These are phyloP conservation scores for Tricholoma bakamatsutake DNA, from an alignment of 768 basidiomycete genomes.

Conservation along the genomic window DNA sequence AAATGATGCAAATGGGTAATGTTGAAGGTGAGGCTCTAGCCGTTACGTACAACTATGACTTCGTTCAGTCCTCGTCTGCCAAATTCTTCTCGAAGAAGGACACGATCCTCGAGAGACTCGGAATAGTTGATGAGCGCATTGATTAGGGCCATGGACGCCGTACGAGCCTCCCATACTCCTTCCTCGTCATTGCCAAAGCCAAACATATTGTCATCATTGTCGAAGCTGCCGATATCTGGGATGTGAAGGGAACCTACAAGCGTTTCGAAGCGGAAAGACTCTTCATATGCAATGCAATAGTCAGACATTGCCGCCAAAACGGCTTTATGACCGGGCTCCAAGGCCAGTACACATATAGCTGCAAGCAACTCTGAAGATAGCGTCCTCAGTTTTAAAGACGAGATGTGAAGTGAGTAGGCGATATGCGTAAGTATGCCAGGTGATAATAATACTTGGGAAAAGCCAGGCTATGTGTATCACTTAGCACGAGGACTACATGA, in stretches of 20 bases:
- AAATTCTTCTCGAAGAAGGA: constrained; percentile 79
- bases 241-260: constrained; percentile 60
- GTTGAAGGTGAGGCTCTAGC: background rate
- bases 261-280: constrained; percentile 75
- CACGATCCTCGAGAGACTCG: constrained; percentile 71
- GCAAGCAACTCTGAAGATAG: constrained; percentile 75
- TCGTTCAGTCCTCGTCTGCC: constrained; percentile 78
- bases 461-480: constrained; percentile 52
- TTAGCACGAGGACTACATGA: constrained; percentile 4
- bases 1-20: background rate
- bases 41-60: constrained; percentile 64
- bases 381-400: constrained; percentile 63
- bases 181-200: constrained; percentile 50
- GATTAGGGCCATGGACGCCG: constrained; percentile 68
- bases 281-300: constrained; percentile 63
- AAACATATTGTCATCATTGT: constrained; percentile 22
- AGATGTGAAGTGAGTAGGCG: constrained; percentile 59
- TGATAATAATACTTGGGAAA: constrained; percentile 56
- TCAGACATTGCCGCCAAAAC: constrained; percentile 80
- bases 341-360: constrained; percentile 73
- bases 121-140: constrained; percentile 77
- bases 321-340: constrained; percentile 62
- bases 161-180: constrained; percentile 77
- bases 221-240: constrained; percentile 38
- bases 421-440: constrained; percentile 68